A percentile compares a stretch with the other conserved stretches of the same genome.
Evolutionary conservation across 2,329 filamentous ascomycete species (phyloP).

Genomic region (Pseudogymnoascus sp.): DNA sequence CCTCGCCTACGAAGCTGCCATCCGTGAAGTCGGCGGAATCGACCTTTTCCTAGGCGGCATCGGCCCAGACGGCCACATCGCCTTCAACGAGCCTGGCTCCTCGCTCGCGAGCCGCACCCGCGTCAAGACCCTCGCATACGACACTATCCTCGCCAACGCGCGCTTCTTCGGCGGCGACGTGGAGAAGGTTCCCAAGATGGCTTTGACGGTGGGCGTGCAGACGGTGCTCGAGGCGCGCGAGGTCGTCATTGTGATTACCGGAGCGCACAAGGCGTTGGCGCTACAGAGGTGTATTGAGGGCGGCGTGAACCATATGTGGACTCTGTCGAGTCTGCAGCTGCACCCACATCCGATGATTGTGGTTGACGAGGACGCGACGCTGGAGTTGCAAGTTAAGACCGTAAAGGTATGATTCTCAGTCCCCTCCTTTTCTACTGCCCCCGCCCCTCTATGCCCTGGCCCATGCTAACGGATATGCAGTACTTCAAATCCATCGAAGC

Average conservation of each 20-base stretch:
- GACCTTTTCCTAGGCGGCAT: conserved; percentile 70
- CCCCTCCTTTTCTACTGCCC: background rate
- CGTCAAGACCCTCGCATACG: conserved; percentile 80
- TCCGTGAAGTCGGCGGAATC: conserved; percentile 58
- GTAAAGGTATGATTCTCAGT: conserved; percentile 43
- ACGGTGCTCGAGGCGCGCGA: conserved; percentile 76
- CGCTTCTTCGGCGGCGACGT: conserved; percentile 75
- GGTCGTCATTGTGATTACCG: conserved; percentile 68
- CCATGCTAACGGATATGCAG: conserved; percentile 28
- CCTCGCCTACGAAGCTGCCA: conserved; percentile 70
- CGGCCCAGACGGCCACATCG: conserved; percentile 79
- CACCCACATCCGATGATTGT: conserved; percentile 78
- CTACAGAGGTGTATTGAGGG: conserved; percentile 75
- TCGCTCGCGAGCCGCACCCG: conserved; percentile 70
- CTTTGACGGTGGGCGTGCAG: conserved; percentile 76
- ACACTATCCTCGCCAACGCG: conserved; percentile 79
- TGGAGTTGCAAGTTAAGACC: conserved; percentile 67
- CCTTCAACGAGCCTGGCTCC: conserved; percentile 84
- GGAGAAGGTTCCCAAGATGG: conserved; percentile 68
- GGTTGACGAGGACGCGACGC: conserved; percentile 71
- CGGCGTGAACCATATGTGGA: conserved; percentile 87
- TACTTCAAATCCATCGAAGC: conserved; percentile 69
- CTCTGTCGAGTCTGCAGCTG: conserved; percentile 70
- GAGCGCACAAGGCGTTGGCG: conserved; percentile 72
- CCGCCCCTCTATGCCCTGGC: too few species aligned